Evolutionary conservation across 768 basidiomycete genomes (phyloP), one percentile per base, ranked within the genome.

Genomic region (Strobilomyces confusus): DNA sequence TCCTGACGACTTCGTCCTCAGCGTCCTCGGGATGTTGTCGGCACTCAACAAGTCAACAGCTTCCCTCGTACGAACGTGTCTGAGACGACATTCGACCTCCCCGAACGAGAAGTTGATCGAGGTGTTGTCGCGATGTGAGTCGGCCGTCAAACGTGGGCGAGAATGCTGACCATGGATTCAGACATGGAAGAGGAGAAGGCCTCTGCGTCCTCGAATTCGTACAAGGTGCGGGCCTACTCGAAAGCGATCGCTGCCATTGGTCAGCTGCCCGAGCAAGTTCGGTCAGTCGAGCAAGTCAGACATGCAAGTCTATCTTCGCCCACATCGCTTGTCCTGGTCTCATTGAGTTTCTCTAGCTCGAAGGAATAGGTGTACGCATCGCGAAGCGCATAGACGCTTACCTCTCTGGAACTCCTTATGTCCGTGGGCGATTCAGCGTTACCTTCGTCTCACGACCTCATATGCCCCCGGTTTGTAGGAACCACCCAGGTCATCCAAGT

Each of bases 141-240:
- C 29, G 44, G 29, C 14, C 20, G 40, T 43, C 38, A 40, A 44
- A 17, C 23, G 23, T 17, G 33, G 33, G 33, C 22, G 3, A 11
- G 8, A 14, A 41, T 42, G 23, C 52, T 58, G 9, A 55, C 32
- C 33, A 25, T 25, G 47, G 36, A 30, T 22, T 23, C 41, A 60
- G 81, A 75, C 62, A 72, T 74, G 63, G 63, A 74, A 43, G 72
- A 74, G 17, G 81, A 81, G 56, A 68, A 72, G n/a, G 44, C 58
- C 8, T 69, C 69, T 13, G 33, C 60, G 4, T 51, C 60, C 20
- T 52, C 68, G n/a, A 82, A 81, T 54, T 54, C 55, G 5, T 81
- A 72, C 70, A 82, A 80, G 69, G 65, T 82, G 17, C 72, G 73
- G 49, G 78, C 81, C 20, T 82, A 78, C 57, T 66, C 68, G 41